Evolutionary conservation across 2,329 filamentous ascomycete species (phyloP), one percentile per base, ranked within the genome.

Genomic region (Claviceps digitariae): DNA sequence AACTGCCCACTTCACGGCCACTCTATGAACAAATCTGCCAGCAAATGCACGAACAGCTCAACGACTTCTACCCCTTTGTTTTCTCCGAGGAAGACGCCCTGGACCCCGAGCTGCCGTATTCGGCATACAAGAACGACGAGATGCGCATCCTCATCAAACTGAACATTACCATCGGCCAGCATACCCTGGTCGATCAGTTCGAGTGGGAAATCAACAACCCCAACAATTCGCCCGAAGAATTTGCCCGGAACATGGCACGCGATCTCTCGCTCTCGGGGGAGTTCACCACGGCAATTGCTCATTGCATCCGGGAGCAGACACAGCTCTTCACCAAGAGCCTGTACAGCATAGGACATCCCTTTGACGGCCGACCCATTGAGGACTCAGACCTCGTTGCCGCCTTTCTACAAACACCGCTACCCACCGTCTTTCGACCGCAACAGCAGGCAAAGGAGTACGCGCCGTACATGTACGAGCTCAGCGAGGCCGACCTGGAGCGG

Each of bases 181-280:
- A 95, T 64, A 97, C 90, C 0, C 75, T 98, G 27, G 85, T 96
- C 38, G 93, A 98, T 63, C 93, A 97, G 66, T 97, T 98, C 57
- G 93, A 98, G 69, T 98, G 93, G 93, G 93, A 98, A 62, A 90
- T 97, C 66, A 97, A 97, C 69, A 94, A 95, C 66, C 86, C 90
- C 0, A 73, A 85, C 52, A 98, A 98, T 67, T 94, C 87, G 0
- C 90, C 93, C 2, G 93, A 98, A 69, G 89, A 95, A 54, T 98
- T 98, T 67, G 93, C 93, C 27, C 75, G 81, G 56, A 84, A 84
- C 65, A 95, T 97, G 88, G 83, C 90, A 0, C 81, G 83, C 55
- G 93, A 98, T 63, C 77, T 98, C 27, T 90, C 90, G 4, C 77
- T 98, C 20, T 89, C 88, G 1, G 93, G 93, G 58, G 93, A 98